Evolutionary conservation across 73 alveolate genomes (phyloP).

Genomic region (Uronychia binucleata): DNA sequence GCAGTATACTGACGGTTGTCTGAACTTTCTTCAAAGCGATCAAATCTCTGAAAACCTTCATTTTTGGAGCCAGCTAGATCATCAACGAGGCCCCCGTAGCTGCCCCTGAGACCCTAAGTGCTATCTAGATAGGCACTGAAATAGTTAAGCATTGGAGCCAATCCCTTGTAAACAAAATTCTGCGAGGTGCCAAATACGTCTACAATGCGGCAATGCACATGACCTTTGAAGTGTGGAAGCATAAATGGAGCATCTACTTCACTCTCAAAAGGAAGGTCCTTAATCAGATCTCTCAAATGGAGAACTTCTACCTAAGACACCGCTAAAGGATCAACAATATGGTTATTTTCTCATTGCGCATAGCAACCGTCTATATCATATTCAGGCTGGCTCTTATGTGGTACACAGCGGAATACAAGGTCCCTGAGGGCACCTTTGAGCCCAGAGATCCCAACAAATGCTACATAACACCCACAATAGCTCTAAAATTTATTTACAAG

Average conservation of each 20-base stretch:
- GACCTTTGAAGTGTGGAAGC: slow-evolving; percentile 35
- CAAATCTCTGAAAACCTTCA: not conserved
- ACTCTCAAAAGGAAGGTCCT: not conserved
- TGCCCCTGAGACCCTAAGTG: slow-evolving; percentile 16
- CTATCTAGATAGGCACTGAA: slow-evolving; percentile 5
- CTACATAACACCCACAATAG: not conserved
- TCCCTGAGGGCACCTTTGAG: not conserved
- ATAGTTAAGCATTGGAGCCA: slow-evolving; percentile 23
- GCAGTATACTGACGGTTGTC: slow-evolving; percentile 13
- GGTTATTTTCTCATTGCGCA: too few species aligned
- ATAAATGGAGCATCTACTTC: not conserved
- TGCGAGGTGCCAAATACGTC: slow-evolving; percentile 37
- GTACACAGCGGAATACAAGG: not conserved
- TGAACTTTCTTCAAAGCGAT: slow-evolving; percentile 6
- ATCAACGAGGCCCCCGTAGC: slow-evolving; percentile 18
- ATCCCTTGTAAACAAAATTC: slow-evolving; percentile 20
- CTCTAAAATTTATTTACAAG: not conserved
- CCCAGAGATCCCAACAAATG: not conserved
- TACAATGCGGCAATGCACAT: slow-evolving; percentile 40
- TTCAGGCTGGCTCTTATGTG: not conserved
- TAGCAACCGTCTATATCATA: not conserved
- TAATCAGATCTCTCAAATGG: not conserved
- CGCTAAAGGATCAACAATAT: not conserved
- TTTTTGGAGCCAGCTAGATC: not conserved
- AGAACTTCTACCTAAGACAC: not conserved